Base-by-base conservation (phyloP, 2,329 filamentous ascomycete genomes). In the Microcera coccophila region DNA sequence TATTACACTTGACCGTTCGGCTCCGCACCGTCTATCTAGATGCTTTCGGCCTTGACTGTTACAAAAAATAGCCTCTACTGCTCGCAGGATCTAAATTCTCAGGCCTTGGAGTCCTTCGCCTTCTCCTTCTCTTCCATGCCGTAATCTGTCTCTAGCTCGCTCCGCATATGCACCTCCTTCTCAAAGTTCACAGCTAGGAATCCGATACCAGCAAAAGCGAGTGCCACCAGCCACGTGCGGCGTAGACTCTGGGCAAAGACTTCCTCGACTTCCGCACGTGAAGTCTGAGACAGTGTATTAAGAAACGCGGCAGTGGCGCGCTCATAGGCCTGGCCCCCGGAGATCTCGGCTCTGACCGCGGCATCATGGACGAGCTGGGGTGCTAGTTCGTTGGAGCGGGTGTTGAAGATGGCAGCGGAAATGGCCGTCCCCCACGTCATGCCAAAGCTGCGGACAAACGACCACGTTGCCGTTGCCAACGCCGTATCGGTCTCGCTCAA, bases 401-500 rank as follows among this genome's bases (percentile, higher is more conserved):
- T 49, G 24, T 56, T 58, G 42, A 57, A 75, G 21, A 73, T 60
- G 4, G 65, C 60, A 2, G 62, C 63, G 0, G 69, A 65, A 18
- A 78, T 66, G 0, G 70, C 61, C 2, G 71, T 63, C 8, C 72
- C 74, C 57, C 74, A 70, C 3, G 70, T 66, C n/a, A 62, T 54
- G 3, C 74, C 75, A 22, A 78, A 68, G 40, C 58, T 67, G 28
- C 73, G 66, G 43, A 73, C 54, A 44, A 78, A 78, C 1, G 62
- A 55, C 62, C 66, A 74, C 33, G 68, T 66, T 2, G 58, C 63
- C 3, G 68, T 68, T 0, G 67, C 65, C 2, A 62, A 41, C 2
- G 67, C 65, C 0, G 58, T 55, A 38, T 74, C 67, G 2, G 47
- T 45, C 8, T 72, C 68, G 1, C 55, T 28, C 1, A 72, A 48